Evolutionary conservation across 2,329 filamentous ascomycete species (phyloP).

Genomic region (Aspergillus texensis): DNA sequence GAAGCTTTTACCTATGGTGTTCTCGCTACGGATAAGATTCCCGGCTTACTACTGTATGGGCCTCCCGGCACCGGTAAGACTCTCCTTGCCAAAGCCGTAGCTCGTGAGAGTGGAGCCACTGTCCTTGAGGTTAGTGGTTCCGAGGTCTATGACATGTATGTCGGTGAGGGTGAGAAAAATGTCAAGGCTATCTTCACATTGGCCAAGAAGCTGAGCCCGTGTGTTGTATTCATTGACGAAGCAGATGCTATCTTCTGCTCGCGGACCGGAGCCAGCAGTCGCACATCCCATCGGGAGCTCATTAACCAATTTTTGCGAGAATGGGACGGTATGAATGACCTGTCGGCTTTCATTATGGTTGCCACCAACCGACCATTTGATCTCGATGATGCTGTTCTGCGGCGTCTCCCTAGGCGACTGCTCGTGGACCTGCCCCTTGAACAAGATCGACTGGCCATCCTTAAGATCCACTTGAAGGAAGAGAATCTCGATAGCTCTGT

Average conservation of each 20-base stretch:
- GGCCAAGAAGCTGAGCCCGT: slow-evolving; percentile 86
- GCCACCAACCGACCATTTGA: slow-evolving; percentile 96
- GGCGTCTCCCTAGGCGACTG: slow-evolving; percentile 53
- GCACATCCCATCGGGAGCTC: slow-evolving; percentile 78
- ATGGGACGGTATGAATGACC: slow-evolving; percentile 88
- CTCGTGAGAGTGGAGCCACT: slow-evolving; percentile 67
- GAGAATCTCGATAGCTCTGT: slow-evolving; percentile 48
- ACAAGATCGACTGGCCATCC: slow-evolving; percentile 49
- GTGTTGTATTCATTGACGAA: slow-evolving; percentile 96
- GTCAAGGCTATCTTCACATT: slow-evolving; percentile 88
- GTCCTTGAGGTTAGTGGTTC: slow-evolving; percentile 85
- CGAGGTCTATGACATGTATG: slow-evolving; percentile 93
- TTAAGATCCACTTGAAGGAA: slow-evolving; percentile 53
- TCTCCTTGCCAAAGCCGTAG: slow-evolving; percentile 65
- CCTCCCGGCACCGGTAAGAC: slow-evolving; percentile 73
- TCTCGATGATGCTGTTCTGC: slow-evolving; percentile 67
- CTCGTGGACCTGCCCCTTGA: slow-evolving; percentile 53
- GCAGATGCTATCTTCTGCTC: slow-evolving; percentile 89
- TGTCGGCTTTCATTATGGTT: slow-evolving; percentile 94
- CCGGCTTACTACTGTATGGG: slow-evolving; percentile 84
- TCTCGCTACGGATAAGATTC: slow-evolving; percentile 85
- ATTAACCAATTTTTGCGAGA: slow-evolving; percentile 97
- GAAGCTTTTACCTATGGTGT: slow-evolving; percentile 98
- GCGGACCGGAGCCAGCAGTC: slow-evolving; percentile 63
- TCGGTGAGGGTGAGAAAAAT: slow-evolving; percentile 95